Evolutionary conservation across 257 asterid genomes (phyloP).

Genomic region (Anisodus tanguticus): DNA sequence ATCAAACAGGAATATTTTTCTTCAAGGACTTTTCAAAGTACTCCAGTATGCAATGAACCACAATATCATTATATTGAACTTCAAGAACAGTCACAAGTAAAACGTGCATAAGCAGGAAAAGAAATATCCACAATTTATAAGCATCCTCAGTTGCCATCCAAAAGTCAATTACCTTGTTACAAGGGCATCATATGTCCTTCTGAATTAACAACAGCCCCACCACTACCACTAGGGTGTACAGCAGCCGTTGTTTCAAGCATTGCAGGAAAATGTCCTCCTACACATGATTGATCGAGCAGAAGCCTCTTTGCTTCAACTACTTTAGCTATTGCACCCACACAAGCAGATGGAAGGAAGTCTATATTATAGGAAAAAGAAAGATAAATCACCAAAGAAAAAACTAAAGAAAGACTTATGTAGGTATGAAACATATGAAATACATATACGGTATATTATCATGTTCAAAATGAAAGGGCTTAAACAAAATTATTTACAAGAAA

Average conservation of each 20-base stretch:
- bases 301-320: conserved; percentile 75
- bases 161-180: conserved; percentile 74
- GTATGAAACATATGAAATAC: conserved; percentile 10
- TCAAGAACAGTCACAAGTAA: neutral
- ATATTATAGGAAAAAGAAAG: conserved; percentile 32
- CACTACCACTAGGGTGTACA: conserved; percentile 98
- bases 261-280: conserved; percentile 64
- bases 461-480: neutral
- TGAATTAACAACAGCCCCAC: conserved; percentile 93
- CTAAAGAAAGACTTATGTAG: neutral
- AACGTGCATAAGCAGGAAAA: conserved; percentile 15
- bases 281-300: conserved; percentile 37
- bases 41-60: neutral
- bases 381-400: conserved; percentile 10
- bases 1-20: conserved; percentile 26
- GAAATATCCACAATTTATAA: conserved; percentile 18
- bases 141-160: conserved; percentile 17
- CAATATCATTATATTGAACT: conserved; percentile 21
- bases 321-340: conserved; percentile 85
- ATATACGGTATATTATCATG: neutral
- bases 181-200: conserved; percentile 92
- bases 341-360: conserved; percentile 89
- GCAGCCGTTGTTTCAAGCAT: conserved; percentile 99
- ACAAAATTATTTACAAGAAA: conserved; percentile 13
- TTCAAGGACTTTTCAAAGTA: neutral